These are phyloP conservation scores for Laetiporus sulphureus DNA, from an alignment of 1,284 basidiomycete species.

Conservation along the genomic window DNA sequence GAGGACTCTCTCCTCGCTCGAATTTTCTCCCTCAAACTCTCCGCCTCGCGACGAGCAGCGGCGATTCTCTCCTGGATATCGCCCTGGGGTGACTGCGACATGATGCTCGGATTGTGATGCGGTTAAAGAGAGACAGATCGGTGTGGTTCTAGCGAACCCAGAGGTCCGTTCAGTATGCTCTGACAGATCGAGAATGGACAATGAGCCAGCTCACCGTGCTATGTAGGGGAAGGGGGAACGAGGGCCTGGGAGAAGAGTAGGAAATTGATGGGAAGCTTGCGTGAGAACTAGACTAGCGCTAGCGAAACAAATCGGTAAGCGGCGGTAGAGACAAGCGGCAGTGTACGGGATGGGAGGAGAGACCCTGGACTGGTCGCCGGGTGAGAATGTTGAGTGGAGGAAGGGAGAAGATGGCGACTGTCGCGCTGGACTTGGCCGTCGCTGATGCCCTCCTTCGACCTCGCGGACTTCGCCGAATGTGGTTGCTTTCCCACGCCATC, in stretches of 20 bases:
- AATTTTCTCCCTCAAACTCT: slow-evolving; percentile 97
- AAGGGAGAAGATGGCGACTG: slow-evolving; percentile 19
- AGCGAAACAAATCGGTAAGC: slow-evolving; percentile 8
- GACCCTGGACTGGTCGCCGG: not conserved
- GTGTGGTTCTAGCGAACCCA: slow-evolving; percentile 1
- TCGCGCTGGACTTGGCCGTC: slow-evolving; percentile 14
- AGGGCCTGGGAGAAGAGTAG: slow-evolving; percentile 10
- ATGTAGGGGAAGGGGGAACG: slow-evolving; percentile 12
- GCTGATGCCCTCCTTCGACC: slow-evolving; percentile 15
- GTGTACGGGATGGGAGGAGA: not conserved
- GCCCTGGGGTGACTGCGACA: slow-evolving; percentile 74
- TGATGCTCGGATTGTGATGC: slow-evolving; percentile 26
- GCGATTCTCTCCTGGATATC: slow-evolving; percentile 95
- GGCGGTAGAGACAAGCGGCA: not conserved
- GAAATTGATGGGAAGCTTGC: slow-evolving; percentile 17
- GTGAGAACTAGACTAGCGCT: slow-evolving; percentile 21
- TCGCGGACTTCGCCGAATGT: slow-evolving; percentile 15
- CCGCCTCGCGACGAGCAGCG: slow-evolving; percentile 92
- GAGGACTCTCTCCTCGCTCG: slow-evolving; percentile 91
- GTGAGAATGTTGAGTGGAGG: slow-evolving; percentile 8
- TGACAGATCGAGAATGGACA: not conserved
- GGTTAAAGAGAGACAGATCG: slow-evolving; percentile 11
- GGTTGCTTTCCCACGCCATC: slow-evolving; percentile 7
- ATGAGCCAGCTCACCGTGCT: slow-evolving; percentile 2
- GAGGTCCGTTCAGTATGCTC: slow-evolving; percentile 1